These are phyloP conservation scores for Fusarium anguioides DNA, from an alignment of 2,329 filamentous ascomycete species.

Conservation along the genomic window DNA sequence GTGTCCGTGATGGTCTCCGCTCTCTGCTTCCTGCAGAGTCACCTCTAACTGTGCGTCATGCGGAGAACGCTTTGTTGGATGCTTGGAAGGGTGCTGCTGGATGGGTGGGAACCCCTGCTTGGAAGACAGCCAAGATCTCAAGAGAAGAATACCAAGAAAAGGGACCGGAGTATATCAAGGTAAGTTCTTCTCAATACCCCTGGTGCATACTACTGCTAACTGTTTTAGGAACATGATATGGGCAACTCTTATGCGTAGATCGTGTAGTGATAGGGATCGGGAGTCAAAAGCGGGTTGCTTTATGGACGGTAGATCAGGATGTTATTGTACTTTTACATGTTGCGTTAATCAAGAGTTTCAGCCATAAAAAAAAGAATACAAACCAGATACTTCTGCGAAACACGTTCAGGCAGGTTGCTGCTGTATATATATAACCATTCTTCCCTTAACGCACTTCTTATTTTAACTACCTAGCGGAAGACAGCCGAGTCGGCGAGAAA, in stretches of 20 bases:
- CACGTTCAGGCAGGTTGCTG: background rate
- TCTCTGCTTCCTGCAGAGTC: slow-evolving; percentile 77
- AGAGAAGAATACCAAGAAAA: slow-evolving; percentile 91
- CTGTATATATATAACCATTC: background rate
- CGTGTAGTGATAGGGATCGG: slow-evolving; percentile 22
- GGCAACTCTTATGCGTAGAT: slow-evolving; percentile 68
- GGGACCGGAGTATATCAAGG: slow-evolving; percentile 93
- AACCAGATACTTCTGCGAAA: background rate
- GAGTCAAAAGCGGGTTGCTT: slow-evolving; percentile 42
- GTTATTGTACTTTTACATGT: slow-evolving; percentile 14
- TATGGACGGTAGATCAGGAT: slow-evolving; percentile 34
- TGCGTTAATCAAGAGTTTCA: slow-evolving; percentile 32
- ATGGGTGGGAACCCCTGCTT: slow-evolving; percentile 76
- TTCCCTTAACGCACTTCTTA: background rate
- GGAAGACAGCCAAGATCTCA: slow-evolving; percentile 75
- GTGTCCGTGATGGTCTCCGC: slow-evolving; percentile 77
- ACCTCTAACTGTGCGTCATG: slow-evolving; percentile 76
- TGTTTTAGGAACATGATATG: slow-evolving; percentile 70
- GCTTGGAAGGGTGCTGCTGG: slow-evolving; percentile 92
- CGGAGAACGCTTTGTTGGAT: slow-evolving; percentile 82
- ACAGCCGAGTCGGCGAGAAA: slow-evolving; percentile 5
- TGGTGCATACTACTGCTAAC: slow-evolving; percentile 19
- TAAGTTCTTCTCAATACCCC: slow-evolving; percentile 48
- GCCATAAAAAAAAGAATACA: background rate
- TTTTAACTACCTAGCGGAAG: slow-evolving; percentile 3